Evolutionary conservation across 1,284 basidiomycete species (phyloP).

Genomic region (Mixia osmundae): DNA sequence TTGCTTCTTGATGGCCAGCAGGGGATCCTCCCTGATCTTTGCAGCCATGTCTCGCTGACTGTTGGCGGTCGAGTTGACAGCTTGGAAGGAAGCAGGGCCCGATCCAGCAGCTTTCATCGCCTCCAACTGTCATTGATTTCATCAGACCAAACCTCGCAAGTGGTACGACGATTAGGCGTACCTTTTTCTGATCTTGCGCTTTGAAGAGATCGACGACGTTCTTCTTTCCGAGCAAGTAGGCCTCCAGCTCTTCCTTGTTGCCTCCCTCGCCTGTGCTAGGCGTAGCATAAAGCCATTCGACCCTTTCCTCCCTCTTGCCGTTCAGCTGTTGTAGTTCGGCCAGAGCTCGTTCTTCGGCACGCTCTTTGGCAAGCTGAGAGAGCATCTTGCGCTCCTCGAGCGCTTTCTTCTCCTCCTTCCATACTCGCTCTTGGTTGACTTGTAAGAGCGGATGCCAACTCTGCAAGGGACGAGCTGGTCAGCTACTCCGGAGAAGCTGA

Average conservation of each 20-base stretch:
- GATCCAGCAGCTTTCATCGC: slow-evolving; percentile 28
- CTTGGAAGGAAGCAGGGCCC: slow-evolving; percentile 4
- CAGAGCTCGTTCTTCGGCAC: slow-evolving; percentile 86
- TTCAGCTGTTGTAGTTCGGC: slow-evolving; percentile 88
- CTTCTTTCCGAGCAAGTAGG: slow-evolving; percentile 95
- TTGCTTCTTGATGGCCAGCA: slow-evolving; percentile 90
- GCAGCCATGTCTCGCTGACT: slow-evolving; percentile 63
- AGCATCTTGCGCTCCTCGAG: slow-evolving; percentile 96
- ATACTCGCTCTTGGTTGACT: slow-evolving; percentile 79
- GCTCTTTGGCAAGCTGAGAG: slow-evolving; percentile 84
- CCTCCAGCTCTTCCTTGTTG: slow-evolving; percentile 77
- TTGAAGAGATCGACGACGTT: slow-evolving; percentile 85
- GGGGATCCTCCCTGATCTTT: slow-evolving; percentile 86
- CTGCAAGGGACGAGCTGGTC: too few relatives aligned
- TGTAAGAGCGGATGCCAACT: too few relatives aligned
- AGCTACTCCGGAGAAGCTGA: too few relatives aligned
- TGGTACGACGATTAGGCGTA: slow-evolving; percentile 29
- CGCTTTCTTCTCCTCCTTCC: slow-evolving; percentile 92
- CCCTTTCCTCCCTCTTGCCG: slow-evolving; percentile 77
- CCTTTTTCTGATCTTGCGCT: slow-evolving; percentile 52
- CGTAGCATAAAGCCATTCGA: slow-evolving; percentile 99
- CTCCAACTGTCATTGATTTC: slow-evolving; percentile 1
- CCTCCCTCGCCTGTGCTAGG: slow-evolving; percentile 60
- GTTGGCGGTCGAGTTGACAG: slow-evolving; percentile 45
- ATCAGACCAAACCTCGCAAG: not conserved